Evolutionary conservation across 805 yeast species (phyloP), one percentile per base, ranked within the genome.

Genomic region (Metschnikowia borealis): DNA sequence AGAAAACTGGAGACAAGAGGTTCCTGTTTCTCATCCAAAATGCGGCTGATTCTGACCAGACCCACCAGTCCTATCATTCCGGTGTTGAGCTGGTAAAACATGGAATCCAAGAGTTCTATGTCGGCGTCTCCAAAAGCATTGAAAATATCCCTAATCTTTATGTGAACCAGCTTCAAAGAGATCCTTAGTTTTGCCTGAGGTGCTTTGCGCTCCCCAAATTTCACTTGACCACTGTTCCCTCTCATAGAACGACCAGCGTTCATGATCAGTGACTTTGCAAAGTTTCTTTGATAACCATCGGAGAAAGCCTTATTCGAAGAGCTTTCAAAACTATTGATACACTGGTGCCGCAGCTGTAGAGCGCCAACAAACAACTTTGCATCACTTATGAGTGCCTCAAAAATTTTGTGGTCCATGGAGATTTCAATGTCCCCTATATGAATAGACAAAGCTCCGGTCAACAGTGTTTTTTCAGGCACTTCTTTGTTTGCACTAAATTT

Each of bases 121-220:
- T 44, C 46, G 15, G 69, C 43, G 31, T 62, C 61, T 2, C 74
- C 75, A 54, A 71, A 67, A 3, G 52, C 48, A 2, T 63, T 60
- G 3, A 47, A 43, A 4, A 70, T 37, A 6, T 58, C 48, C 0
- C 47, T 35, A 2, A 69, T 43, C 1, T 44, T 47, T 3, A 69
- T 35, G 2, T 55, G 51, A 2, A 65, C 35, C 40, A 54, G 58
- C 31, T 59, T 58, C 7, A 70, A 44, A 1, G 45, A 33, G 1
- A 65, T 8, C 32, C 72, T 74, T 14, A 76, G 48, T 2, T 74
- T 72, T 1, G 80, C 53, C 49, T 74, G 62, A 1, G 82, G 82
- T 6, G 63, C 37, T 32, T 31, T 50, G 5, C 32, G 23, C 6
- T 55, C 60, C 3, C 50, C 52, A 33, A 55, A 50, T 34, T 46